Base-by-base conservation (phyloP, 441 rosid species). In the Gossypium aridum region DNA sequence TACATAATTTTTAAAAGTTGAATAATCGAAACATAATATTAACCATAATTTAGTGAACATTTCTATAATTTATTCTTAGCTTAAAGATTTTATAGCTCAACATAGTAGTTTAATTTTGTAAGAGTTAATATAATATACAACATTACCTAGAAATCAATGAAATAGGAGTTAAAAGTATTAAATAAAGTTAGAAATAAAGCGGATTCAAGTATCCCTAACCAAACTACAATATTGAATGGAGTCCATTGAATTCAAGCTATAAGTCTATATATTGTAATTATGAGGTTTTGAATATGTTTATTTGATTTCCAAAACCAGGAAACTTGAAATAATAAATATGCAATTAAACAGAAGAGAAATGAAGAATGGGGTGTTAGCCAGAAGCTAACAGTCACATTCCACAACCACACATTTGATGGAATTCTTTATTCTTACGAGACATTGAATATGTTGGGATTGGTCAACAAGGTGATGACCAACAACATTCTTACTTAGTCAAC, bases 381-480 rank as follows among this genome's bases (percentile, higher is more conserved):
- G 79, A 12, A 60, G 77, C 77, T 77, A 76, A 79, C 84, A 65
- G 65, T 54, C 79, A 25, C 37, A 72, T 55, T 37, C 53, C 31
- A 13, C 7, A 17, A 6, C 65, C 12, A 6, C 37, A 3, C 54
- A 26, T 3, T 12, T 12, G n/a, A 39, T 17, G 8, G 1, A 16
- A 0, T 2, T 63, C 4, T 68, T 70, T 64, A 64, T 61, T 71
- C 16, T 34, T 8, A 64, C 26, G 53, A n/a, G 31, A 34, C n/a
- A 16, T 7, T 43, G 31, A 70, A 1, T 47, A 0, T 49, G 19
- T 12, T 53, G 59, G 45, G 64, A 56, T 76, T 75, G 89, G 92
- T 76, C 95, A 92, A 86, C 95, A 70, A 82, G 82, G 80, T 70
- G 73, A 83, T 89, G 88, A 47, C 87, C 90, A 77, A 82, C 64